Base-by-base conservation (phyloP, 352 stramenopile genomes). In the Globisporangium spiculum region DNA sequence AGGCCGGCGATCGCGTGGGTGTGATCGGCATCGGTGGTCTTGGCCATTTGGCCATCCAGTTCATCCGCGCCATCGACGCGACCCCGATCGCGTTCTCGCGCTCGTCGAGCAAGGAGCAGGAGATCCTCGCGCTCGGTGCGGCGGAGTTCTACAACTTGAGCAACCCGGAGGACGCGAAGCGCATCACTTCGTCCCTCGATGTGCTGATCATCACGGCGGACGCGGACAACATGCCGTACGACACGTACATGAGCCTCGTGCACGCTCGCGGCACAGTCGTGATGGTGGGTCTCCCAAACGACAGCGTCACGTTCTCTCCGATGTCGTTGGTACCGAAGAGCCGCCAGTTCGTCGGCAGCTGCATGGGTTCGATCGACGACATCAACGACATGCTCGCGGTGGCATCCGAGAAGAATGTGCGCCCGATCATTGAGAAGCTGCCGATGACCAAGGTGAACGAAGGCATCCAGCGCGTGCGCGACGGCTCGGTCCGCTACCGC, bases 331-430 rank as follows among this genome's bases (percentile, higher is more conserved):
- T 97, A 16, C 34, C 66, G 54, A 53, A 67, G 5, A 69, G 67
- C 16, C 62, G 63, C 24, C 74, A 73, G 58, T 76, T 97, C 60
- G 73, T 81, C n/a, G 91, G 90, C 44, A 91, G 75, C 46, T 58
- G 84, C 46, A 93, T 98, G 63, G 90, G 92, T 44, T 85, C 90
- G 65, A 90, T 95, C 38, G 66, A 77, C 18, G 87, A 95, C 63
- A 93, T 92, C 30, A 82, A 94, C 57, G 84, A 96, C 48, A 95
- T 97, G 88, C 72, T 97, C 4, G 78, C 91, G 27, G 78, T 97
- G 16, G 95, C 88, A 30, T 73, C 72, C 0, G 68, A 81, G 60
- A 82, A 93, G 63, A 77, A 90, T 10, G 86, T 96, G 27, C 71
- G 76, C 0, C 67, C 80, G 16, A 71, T 86, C 1, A 75, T 86